These are phyloP conservation scores for Psilocybe mexicana DNA, from an alignment of 1,284 basidiomycete species.

Conservation along the genomic window DNA sequence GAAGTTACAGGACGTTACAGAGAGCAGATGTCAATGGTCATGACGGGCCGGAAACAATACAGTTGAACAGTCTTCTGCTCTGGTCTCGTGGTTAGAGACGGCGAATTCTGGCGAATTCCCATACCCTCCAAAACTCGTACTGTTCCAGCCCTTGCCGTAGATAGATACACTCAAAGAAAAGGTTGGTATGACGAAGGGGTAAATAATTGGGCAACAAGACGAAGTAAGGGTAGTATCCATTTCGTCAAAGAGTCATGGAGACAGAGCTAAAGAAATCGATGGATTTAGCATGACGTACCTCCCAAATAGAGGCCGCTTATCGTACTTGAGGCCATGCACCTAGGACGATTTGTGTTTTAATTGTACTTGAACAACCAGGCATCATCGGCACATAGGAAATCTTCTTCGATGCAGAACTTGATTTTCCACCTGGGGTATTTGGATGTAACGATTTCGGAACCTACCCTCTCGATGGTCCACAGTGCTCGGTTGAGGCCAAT, in stretches of 20 bases:
- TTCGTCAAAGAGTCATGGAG: background rate
- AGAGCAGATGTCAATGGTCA: background rate
- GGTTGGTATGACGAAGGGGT: background rate
- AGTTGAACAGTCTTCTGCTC: background rate
- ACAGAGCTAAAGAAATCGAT: background rate
- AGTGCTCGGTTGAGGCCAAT: slow-evolving; percentile 38
- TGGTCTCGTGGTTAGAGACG: background rate
- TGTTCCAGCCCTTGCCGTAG: background rate
- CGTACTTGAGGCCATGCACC: slow-evolving; percentile 16
- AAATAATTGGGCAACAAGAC: too few relatives aligned
- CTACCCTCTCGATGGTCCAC: slow-evolving; percentile 35
- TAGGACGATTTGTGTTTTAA: slow-evolving; percentile 15
- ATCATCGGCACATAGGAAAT: slow-evolving; percentile 34
- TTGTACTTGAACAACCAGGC: slow-evolving; percentile 41
- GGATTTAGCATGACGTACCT: slow-evolving; percentile 15
- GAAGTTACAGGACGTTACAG: background rate
- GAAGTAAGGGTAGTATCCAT: too few relatives aligned
- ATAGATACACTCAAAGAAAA: background rate
- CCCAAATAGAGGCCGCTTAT: slow-evolving; percentile 12
- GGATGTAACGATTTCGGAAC: slow-evolving; percentile 25
- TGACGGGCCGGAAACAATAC: background rate
- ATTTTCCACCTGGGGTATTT: slow-evolving; percentile 39
- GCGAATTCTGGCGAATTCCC: background rate
- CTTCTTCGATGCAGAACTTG: slow-evolving; percentile 36
- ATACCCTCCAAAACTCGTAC: background rate